phyloP scores from a whole-genome alignment of 1,284 basidiomycete species.

The Leccinum pachyderme region DNA sequence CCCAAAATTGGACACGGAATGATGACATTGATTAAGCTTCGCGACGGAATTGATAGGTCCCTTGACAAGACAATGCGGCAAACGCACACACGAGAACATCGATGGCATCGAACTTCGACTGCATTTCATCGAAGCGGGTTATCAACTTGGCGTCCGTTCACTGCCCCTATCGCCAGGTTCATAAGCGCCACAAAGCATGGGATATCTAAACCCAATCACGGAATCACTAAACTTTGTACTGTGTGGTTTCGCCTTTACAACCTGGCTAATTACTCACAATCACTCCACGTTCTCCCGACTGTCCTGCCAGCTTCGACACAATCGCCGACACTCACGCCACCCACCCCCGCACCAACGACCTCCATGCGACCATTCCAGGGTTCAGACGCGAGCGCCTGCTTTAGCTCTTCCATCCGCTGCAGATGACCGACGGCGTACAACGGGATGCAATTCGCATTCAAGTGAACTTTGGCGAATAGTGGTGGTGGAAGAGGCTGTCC shows the following conservation, averaged over 20 bases:
- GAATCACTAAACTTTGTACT: constrained; percentile 13
- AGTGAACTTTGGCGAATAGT: constrained; percentile 50
- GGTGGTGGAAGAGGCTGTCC: constrained; percentile 55
- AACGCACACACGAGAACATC: constrained; percentile 17
- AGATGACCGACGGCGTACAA: constrained; percentile 76
- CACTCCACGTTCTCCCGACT: constrained; percentile 45
- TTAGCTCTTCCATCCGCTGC: constrained; percentile 64
- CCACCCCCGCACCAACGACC: constrained; percentile 84
- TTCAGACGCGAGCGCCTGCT: constrained; percentile 39
- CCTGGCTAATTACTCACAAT: constrained; percentile 23
- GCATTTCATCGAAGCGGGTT: constrained; percentile 16
- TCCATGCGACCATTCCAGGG: constrained; percentile 63
- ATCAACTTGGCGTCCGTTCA: constrained; percentile 8
- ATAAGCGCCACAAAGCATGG: constrained; percentile 9
- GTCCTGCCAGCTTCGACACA: constrained; percentile 75
- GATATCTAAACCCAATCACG: constrained; percentile 1
- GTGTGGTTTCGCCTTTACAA: constrained; percentile 15
- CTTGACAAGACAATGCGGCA: constrained; percentile 27
- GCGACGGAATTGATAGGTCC: constrained; percentile 9
- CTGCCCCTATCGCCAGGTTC: constrained; percentile 10
- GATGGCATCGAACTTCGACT: constrained; percentile 6
- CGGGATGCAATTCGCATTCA: constrained; percentile 80
- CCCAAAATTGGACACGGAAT: constrained; percentile 7
- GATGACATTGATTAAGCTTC: constrained; percentile 25
- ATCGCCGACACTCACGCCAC: constrained; percentile 89